Conservation (phyloP, 2,329 filamentous ascomycete species). For the Colletotrichum tamarilloi region DNA sequence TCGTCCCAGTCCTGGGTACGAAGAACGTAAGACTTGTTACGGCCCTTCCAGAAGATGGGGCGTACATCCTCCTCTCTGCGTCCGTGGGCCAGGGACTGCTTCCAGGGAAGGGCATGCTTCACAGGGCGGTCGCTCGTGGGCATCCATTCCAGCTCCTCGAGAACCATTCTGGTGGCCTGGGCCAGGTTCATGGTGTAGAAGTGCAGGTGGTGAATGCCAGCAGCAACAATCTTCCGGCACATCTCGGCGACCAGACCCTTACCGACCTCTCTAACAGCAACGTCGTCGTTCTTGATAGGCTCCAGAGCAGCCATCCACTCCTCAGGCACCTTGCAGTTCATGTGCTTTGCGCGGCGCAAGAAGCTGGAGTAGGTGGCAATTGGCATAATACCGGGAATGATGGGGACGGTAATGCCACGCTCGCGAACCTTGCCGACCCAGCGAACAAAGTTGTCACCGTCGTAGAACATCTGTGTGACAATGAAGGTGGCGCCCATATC, state of each 20-base stretch:
- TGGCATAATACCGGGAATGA: conserved; percentile 86
- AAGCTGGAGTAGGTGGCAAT: conserved; percentile 97
- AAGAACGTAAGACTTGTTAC: conserved; percentile 93
- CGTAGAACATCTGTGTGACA: conserved; percentile 99
- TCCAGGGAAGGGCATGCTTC: conserved; percentile 94
- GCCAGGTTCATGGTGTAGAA: conserved; percentile 99
- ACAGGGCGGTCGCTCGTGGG: conserved; percentile 82
- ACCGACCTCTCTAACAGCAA: conserved; percentile 89
- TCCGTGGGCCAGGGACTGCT: conserved; percentile 90
- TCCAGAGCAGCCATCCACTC: conserved; percentile 86
- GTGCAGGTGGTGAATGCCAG: conserved; percentile 88
- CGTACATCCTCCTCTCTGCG: conserved; percentile 94
- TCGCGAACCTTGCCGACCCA: conserved; percentile 91
- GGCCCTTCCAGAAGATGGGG: conserved; percentile 98
- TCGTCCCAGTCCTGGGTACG: conserved; percentile 99
- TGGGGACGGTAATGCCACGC: conserved; percentile 84
- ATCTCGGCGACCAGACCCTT: conserved; percentile 88
- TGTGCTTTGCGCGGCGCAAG: conserved; percentile 89
- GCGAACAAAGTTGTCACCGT: conserved; percentile 91
- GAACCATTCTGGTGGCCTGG: conserved; percentile 91
- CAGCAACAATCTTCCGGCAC: conserved; percentile 86
- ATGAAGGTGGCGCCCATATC: conserved; percentile 94
- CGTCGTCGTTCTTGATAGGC: conserved; percentile 96
- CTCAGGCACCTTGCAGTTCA: conserved; percentile 84
- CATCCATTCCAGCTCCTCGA: conserved; percentile 87